A percentile compares a stretch with the other conserved stretches of the same genome.
Evolutionary conservation across 1,139 yeast genomes (phyloP).

Genomic region (Yamadazyma pseudoaaseri): DNA sequence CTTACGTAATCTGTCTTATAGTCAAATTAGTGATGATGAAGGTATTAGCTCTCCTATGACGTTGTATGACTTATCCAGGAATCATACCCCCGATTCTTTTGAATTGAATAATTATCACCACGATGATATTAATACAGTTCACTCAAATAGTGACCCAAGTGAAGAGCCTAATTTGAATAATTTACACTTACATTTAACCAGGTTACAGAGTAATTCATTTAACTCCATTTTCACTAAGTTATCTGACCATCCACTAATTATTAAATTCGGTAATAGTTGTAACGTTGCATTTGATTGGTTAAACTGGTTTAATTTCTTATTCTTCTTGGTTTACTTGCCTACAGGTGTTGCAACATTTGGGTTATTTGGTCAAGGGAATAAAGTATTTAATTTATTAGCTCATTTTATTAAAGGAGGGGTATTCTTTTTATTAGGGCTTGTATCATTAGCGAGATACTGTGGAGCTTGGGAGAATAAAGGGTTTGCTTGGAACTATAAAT

Average conservation of each 20-base stretch:
- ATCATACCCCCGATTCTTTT: conserved; percentile 14
- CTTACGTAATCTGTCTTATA: conserved; percentile 4
- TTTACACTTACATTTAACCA: conserved; percentile 11
- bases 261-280: conserved; percentile 8
- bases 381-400: conserved; percentile 80
- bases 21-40: conserved; percentile 27
- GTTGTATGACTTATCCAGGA: conserved; percentile 30
- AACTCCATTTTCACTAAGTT: conserved; percentile 4
- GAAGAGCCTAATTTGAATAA: conserved; percentile 10
- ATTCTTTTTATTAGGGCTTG: conserved; percentile 70
- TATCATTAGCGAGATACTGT: conserved; percentile 79
- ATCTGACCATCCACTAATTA: conserved; percentile 5
- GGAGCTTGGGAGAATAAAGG: conserved; percentile 78
- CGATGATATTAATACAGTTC: background rate
- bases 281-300: conserved; percentile 41
- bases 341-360: conserved; percentile 78
- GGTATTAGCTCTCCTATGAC: conserved; percentile 37
- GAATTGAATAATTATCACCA: conserved; percentile 9
- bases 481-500: conserved; percentile 85
- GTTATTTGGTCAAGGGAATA: conserved; percentile 61
- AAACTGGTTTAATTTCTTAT: conserved; percentile 66
- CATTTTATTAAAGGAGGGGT: conserved; percentile 97
- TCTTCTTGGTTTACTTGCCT: conserved; percentile 57
- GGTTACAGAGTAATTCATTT: conserved; percentile 5
- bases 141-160: background rate